Evolutionary conservation across 352 stramenopile genomes (phyloP).

Genomic region (Pythium vanterpoolii): DNA sequence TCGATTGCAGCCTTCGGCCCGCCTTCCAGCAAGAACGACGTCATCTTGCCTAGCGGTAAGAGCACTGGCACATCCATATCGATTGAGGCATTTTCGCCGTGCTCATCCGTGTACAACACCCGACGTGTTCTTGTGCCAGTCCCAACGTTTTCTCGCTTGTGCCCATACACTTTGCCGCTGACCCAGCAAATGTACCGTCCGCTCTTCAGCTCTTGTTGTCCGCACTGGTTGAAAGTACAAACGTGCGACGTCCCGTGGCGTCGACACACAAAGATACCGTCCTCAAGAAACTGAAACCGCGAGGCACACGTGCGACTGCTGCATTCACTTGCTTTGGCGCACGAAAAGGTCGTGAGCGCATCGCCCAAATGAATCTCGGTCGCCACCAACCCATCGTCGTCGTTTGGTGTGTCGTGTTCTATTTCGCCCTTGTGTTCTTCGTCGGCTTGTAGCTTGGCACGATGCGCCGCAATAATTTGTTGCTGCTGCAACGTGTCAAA

Average conservation of each 20-base stretch:
- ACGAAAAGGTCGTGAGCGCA: conserved; percentile 46
- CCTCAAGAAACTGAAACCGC: conserved; percentile 67
- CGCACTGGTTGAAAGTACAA: conserved; percentile 73
- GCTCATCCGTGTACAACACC: conserved; percentile 50
- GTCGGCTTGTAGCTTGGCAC: conserved; percentile 5
- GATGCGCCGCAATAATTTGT: conserved; percentile 7
- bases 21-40: conserved; percentile 60
- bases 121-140: conserved; percentile 60
- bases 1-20: conserved; percentile 19
- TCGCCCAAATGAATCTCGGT: conserved; percentile 66
- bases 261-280: conserved; percentile 68
- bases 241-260: conserved; percentile 66
- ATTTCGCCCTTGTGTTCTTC: conserved; percentile 24
- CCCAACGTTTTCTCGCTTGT: conserved; percentile 52
- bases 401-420: conserved; percentile 8
- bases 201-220: conserved; percentile 46
- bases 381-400: conserved; percentile 30
- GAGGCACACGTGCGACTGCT: conserved; percentile 28
- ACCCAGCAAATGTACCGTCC: conserved; percentile 72
- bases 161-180: conserved; percentile 56
- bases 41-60: conserved; percentile 57
- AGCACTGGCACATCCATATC: conserved; percentile 78
- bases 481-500: conserved; percentile 59
- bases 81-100: conserved; percentile 48
- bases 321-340: conserved; percentile 44